phyloP scores from a whole-genome alignment of 1,139 yeast species.

The Insectozyma bohioensis region DNA sequence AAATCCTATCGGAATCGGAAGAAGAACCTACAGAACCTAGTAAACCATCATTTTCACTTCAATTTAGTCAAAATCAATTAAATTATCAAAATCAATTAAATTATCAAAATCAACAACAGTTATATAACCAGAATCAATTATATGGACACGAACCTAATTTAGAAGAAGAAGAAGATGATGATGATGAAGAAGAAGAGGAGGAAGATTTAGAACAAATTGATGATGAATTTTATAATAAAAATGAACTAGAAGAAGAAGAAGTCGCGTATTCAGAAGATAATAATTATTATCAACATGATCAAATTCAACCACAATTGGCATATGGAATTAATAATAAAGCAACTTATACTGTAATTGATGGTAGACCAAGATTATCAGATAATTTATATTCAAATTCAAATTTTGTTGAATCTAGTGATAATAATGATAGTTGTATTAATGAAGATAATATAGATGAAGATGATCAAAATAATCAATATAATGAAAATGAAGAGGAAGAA shows the following conservation, averaged over 20 bases:
- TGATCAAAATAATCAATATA: conserved; percentile 5
- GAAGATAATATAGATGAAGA: conserved; percentile 11
- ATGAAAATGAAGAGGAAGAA: conserved; percentile 5
- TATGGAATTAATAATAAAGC: conserved; percentile 6
- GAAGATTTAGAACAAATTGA: conserved; percentile 8
- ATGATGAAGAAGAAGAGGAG: conserved; percentile 12
- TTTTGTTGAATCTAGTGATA: conserved; percentile 6
- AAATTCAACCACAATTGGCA: conserved; percentile 1
- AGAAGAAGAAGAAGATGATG: conserved; percentile 10
- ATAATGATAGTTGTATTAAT: neutral
- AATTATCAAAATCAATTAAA: conserved; percentile 1
- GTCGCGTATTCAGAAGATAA: conserved; percentile 6
- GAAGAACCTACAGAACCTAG: no score
- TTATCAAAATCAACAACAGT: neutral
- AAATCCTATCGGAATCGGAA: conserved; percentile 11
- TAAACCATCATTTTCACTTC: no score
- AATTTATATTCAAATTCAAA: conserved; percentile 3
- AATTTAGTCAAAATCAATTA: no score
- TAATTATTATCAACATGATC: neutral
- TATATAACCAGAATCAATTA: conserved; percentile 2
- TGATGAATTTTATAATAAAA: conserved; percentile 11
- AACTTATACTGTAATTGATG: conserved; percentile 6
- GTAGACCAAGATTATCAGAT: conserved; percentile 12
- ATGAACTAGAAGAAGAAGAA: conserved; percentile 14
- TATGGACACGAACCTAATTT: conserved; percentile 11